A percentile compares a stretch with the other conserved stretches of the same genome.
Evolutionary conservation across 805 yeast species (phyloP).

Genomic region (Starmerella bacillaris): DNA sequence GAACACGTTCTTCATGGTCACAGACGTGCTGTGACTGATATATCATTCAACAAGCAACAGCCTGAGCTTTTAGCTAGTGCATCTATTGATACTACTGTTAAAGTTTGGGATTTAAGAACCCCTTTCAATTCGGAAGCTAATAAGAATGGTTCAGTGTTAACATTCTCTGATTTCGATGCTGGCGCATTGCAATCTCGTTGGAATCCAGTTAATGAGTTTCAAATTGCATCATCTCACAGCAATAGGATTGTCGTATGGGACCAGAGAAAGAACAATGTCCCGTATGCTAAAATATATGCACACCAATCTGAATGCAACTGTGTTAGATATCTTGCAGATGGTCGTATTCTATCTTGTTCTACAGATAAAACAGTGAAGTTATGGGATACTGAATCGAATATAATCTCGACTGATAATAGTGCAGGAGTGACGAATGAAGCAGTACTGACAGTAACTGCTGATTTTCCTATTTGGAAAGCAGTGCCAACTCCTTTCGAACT

Average conservation of each 20-base stretch:
- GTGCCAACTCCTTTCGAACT: constrained; percentile 76
- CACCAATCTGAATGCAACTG: constrained; percentile 83
- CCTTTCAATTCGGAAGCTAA: constrained; percentile 43
- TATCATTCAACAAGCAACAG: constrained; percentile 72
- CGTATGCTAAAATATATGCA: constrained; percentile 49
- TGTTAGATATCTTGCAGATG: constrained; percentile 56
- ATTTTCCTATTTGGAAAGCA: constrained; percentile 78
- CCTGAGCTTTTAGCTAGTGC: constrained; percentile 86
- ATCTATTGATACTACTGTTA: constrained; percentile 73
- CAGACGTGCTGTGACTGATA: constrained; percentile 85
- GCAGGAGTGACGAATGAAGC: constrained; percentile 32
- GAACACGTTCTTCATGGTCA: constrained; percentile 80
- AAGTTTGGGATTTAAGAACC: constrained; percentile 78
- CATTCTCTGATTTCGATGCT: constrained; percentile 89
- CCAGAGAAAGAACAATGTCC: constrained; percentile 59
- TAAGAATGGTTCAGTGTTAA: constrained; percentile 19
- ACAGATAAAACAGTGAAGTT: constrained; percentile 69
- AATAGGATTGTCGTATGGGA: constrained; percentile 77
- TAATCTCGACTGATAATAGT: constrained; percentile 5
- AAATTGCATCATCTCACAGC: constrained; percentile 77
- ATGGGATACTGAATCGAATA: constrained; percentile 32
- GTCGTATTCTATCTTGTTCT: constrained; percentile 60
- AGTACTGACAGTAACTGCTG: constrained; percentile 42
- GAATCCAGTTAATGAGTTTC: constrained; percentile 58
- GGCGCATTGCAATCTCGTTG: constrained; percentile 92